These are phyloP conservation scores for Nannochloropsis gaditana DNA, from an alignment of 108 stramenopile genomes.

Conservation along the genomic window DNA sequence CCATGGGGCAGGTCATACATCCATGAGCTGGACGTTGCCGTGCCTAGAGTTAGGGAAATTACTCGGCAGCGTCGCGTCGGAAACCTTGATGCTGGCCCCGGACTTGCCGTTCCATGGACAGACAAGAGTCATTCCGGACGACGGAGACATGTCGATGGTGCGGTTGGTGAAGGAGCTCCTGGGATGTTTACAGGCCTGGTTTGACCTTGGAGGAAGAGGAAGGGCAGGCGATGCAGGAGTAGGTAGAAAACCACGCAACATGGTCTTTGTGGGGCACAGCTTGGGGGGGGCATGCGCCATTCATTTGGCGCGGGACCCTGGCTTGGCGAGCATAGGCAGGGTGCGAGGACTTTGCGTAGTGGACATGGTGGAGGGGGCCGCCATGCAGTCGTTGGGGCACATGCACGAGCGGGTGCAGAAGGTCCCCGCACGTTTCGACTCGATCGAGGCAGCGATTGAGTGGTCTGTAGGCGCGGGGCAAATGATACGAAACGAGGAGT, in stretches of 20 bases:
- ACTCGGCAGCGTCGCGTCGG: background rate
- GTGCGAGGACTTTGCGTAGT: background rate
- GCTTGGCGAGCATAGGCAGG: background rate
- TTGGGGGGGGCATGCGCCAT: background rate
- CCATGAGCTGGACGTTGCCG: constrained; percentile 16
- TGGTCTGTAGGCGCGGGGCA: background rate
- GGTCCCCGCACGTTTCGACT: background rate
- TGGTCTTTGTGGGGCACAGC: background rate
- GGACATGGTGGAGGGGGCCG: constrained; percentile 8
- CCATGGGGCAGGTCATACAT: background rate
- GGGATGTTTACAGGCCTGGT: background rate
- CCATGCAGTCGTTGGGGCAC: background rate
- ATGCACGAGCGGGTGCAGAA: background rate
- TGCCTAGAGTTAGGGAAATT: background rate
- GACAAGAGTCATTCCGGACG: background rate
- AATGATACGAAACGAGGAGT: background rate
- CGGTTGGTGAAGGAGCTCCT: background rate
- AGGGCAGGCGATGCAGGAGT: background rate
- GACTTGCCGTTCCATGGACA: constrained; percentile 13
- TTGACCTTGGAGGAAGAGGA: background rate
- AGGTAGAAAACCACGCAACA: background rate
- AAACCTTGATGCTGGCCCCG: background rate
- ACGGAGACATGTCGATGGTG: background rate
- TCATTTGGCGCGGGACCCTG: background rate
- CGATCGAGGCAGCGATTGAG: background rate